These are phyloP conservation scores for Lipomyces yarrowii DNA, from an alignment of 1,139 yeast species.

Conservation along the genomic window DNA sequence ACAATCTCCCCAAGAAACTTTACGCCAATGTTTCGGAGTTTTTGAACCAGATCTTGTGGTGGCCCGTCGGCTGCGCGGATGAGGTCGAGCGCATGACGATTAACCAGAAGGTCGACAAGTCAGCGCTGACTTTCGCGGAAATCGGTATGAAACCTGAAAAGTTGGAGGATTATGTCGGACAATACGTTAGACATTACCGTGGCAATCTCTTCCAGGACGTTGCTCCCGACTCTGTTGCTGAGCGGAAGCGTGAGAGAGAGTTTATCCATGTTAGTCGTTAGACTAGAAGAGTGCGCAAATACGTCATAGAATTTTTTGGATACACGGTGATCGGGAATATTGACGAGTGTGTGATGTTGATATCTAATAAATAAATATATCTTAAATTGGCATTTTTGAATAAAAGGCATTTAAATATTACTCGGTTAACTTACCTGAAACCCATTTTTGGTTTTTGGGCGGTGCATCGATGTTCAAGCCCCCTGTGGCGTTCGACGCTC, in stretches of 20 bases:
- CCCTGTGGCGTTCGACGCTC: not conserved
- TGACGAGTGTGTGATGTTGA: not conserved
- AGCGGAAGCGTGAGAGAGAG: conserved; percentile 27
- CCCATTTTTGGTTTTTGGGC: not conserved
- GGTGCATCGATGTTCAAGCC: not conserved
- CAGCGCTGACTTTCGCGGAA: conserved; percentile 68
- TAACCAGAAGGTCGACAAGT: conserved; percentile 64
- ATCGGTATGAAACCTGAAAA: conserved; percentile 72
- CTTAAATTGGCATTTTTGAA: not conserved
- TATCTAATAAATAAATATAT: not conserved
- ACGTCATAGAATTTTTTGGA: not conserved
- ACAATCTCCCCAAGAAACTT: conserved; percentile 58
- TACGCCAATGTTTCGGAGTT: conserved; percentile 51
- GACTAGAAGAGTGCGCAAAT: not conserved
- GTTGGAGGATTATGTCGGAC: conserved; percentile 53
- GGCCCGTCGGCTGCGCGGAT: conserved; percentile 73
- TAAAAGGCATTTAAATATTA: too few species aligned
- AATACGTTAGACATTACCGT: conserved; percentile 26
- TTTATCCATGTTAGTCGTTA: conserved; percentile 26
- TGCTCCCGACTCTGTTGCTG: conserved; percentile 25
- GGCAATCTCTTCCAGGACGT: conserved; percentile 27
- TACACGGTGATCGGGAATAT: not conserved
- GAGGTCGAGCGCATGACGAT: conserved; percentile 75
- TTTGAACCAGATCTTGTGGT: conserved; percentile 61
- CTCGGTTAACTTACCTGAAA: too few species aligned